A percentile compares a stretch with the other conserved stretches of the same genome.
These are phyloP conservation scores for Dendrobium nobile DNA, from an alignment of 106 monocot species.

Conservation along the genomic window DNA sequence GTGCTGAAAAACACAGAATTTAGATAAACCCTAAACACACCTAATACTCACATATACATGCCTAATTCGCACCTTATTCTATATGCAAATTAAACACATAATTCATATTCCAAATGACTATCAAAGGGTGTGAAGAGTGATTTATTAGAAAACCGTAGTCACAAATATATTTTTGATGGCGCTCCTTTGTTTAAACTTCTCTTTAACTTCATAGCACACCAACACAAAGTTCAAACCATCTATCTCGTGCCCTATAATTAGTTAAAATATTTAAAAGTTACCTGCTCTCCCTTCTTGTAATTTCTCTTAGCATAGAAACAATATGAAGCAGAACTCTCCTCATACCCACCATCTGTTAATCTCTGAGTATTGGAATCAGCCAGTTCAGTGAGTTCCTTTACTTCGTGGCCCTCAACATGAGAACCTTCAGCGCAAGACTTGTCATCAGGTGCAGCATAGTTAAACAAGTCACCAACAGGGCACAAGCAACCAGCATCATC, in stretches of 20 bases:
- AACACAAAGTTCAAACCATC: background rate
- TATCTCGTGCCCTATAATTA: too few relatives aligned
- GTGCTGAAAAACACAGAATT: too few relatives aligned
- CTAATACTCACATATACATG: too few relatives aligned
- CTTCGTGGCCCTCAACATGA: background rate
- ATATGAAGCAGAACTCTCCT: conserved; percentile 51
- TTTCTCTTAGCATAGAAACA: conserved; percentile 84
- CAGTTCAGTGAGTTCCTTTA: conserved; percentile 15
- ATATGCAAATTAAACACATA: background rate
- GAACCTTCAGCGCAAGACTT: conserved; percentile 15
- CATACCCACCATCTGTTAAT: conserved; percentile 89
- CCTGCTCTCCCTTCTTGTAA: conserved; percentile 76
- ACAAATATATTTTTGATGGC: too few relatives aligned
- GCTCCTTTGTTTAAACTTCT: background rate
- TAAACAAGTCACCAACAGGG: conserved; percentile 94
- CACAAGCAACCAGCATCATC: conserved; percentile 90
- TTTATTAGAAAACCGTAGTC: background rate
- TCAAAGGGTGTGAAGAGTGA: background rate
- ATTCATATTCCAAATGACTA: background rate
- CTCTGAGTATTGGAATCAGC: conserved; percentile 26
- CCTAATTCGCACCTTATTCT: background rate
- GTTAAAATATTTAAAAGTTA: conserved; percentile 7
- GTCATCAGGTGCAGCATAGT: conserved; percentile 81
- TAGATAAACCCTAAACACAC: too few relatives aligned
- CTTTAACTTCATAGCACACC: background rate